Evolutionary conservation across 139 green algal species (phyloP).

Genomic region (Closterium sp.): DNA sequence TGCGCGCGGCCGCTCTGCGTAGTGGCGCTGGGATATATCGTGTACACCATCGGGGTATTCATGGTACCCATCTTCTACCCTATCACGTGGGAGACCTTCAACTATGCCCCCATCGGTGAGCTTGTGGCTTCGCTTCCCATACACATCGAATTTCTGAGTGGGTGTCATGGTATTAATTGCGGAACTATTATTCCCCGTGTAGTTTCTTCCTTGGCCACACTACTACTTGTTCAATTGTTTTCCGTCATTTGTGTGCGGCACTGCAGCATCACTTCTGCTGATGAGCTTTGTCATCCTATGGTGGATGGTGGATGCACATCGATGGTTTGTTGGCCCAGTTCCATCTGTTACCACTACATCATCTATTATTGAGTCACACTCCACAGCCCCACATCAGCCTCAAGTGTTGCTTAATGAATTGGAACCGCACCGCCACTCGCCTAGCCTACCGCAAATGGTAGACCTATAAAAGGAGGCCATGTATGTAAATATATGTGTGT

Average conservation of each 20-base stretch:
- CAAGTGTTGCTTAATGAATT: background rate
- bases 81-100: conserved; percentile 30
- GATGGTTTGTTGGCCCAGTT: conserved; percentile 22
- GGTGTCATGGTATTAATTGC: too few relatives aligned
- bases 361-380: background rate
- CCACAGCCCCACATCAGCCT: background rate
- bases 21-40: conserved; percentile 13
- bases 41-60: conserved; percentile 34
- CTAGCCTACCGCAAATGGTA: background rate
- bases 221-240: too few relatives aligned
- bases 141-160: background rate
- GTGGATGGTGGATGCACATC: conserved; percentile 20
- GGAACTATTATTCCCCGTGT: too few relatives aligned
- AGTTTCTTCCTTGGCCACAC: too few relatives aligned
- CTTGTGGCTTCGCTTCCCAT: background rate
- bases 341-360: background rate
- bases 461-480: background rate
- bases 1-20: background rate
- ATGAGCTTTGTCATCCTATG: background rate
- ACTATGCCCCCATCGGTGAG: conserved; percentile 22
- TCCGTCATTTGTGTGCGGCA: background rate
- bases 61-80: conserved; percentile 22
- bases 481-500: background rate
- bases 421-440: background rate
- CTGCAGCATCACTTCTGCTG: conserved; percentile 4